Evolutionary conservation across 345 rosid genomes (phyloP).

Genomic region (Adansonia digitata): DNA sequence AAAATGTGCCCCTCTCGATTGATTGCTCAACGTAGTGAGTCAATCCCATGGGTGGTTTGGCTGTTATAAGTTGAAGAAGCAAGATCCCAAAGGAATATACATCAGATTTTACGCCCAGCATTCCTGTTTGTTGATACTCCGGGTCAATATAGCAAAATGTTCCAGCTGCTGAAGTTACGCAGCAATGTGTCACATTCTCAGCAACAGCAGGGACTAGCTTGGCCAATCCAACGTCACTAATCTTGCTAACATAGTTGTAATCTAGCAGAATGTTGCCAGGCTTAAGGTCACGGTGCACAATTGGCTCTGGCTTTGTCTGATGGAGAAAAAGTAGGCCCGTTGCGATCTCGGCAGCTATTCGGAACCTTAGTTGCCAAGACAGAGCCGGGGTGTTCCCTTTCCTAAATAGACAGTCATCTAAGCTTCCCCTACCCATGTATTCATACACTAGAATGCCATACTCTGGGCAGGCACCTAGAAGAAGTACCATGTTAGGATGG

Average conservation of each 20-base stretch:
- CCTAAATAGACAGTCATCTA: slow-evolving; percentile 64
- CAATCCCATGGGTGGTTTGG: slow-evolving; percentile 69
- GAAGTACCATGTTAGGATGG: slow-evolving; percentile 96
- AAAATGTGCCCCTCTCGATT: slow-evolving; percentile 49
- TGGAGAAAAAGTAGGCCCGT: slow-evolving; percentile 88
- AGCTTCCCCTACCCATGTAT: slow-evolving; percentile 87
- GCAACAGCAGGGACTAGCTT: slow-evolving; percentile 77
- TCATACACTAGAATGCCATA: slow-evolving; percentile 83
- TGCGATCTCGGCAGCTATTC: slow-evolving; percentile 78
- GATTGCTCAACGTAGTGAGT: slow-evolving; percentile 48
- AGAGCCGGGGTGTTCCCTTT: slow-evolving; percentile 51
- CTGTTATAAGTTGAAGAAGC: slow-evolving; percentile 78
- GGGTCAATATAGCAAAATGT: slow-evolving; percentile 95
- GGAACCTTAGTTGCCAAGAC: slow-evolving; percentile 83
- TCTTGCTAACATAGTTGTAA: slow-evolving; percentile 74
- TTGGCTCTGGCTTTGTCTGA: slow-evolving; percentile 89
- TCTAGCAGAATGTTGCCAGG: slow-evolving; percentile 89
- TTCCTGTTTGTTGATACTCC: slow-evolving; percentile 93
- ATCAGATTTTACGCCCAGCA: slow-evolving; percentile 88
- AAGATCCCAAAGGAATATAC: slow-evolving; percentile 80
- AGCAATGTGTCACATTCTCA: slow-evolving; percentile 69
- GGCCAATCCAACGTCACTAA: slow-evolving; percentile 85
- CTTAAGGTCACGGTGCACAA: slow-evolving; percentile 96
- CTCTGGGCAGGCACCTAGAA: slow-evolving; percentile 94
- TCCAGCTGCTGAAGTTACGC: slow-evolving; percentile 76